These are phyloP conservation scores for Podaxis sp. DNA, from an alignment of 768 basidiomycete species.

Conservation along the genomic window DNA sequence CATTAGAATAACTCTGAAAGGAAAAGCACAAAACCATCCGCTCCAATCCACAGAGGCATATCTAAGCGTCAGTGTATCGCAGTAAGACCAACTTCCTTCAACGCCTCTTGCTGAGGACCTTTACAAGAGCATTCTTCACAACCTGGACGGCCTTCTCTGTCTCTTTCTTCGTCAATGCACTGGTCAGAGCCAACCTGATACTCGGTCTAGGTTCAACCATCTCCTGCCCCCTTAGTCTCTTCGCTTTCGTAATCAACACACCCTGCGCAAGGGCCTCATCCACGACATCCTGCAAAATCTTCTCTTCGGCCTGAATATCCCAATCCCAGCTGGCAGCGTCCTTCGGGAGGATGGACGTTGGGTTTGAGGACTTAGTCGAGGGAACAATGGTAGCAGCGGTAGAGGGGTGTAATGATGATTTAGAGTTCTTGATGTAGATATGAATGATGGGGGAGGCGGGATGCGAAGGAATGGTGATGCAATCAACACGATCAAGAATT, in stretches of 20 bases:
- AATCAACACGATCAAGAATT: slow-evolving; percentile 77
- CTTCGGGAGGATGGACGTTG: slow-evolving; percentile 21
- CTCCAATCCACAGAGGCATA: background rate
- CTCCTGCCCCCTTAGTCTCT: slow-evolving; percentile 83
- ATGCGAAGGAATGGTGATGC: slow-evolving; percentile 83
- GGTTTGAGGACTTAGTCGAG: slow-evolving; percentile 10
- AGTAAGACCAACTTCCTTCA: slow-evolving; percentile 20
- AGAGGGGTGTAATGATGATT: slow-evolving; percentile 23
- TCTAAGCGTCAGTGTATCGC: background rate
- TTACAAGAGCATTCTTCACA: slow-evolving; percentile 70
- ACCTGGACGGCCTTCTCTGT: slow-evolving; percentile 82
- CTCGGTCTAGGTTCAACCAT: slow-evolving; percentile 77
- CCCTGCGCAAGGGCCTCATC: slow-evolving; percentile 82
- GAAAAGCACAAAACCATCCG: background rate
- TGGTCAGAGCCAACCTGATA: slow-evolving; percentile 78
- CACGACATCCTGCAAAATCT: slow-evolving; percentile 85
- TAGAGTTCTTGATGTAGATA: slow-evolving; percentile 54
- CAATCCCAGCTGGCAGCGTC: slow-evolving; percentile 49
- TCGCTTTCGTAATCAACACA: slow-evolving; percentile 83
- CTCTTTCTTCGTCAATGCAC: slow-evolving; percentile 84
- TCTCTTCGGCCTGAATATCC: slow-evolving; percentile 71
- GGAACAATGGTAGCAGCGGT: slow-evolving; percentile 21
- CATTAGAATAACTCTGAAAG: background rate
- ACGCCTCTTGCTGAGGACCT: slow-evolving; percentile 65
- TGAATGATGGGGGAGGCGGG: slow-evolving; percentile 87